Percentiles rank a stretch among this genome's conserved stretches.
Conservation (phyloP, 345 rosid genomes). For the Ricinus communis region DNA sequence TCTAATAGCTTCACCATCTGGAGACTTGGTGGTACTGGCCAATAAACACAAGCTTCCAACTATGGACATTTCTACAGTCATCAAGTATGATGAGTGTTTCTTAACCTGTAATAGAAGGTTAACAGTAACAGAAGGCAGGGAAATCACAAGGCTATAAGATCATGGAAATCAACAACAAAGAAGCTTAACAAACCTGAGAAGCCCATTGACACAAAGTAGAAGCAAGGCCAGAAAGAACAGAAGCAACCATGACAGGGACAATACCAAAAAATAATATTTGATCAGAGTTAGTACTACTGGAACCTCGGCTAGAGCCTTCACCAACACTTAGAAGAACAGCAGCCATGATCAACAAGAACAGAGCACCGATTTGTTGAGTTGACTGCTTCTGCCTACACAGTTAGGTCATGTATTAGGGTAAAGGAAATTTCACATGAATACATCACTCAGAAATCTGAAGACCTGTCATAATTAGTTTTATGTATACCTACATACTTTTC, state of each 20-base stretch:
- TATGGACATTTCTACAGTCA: conserved; percentile 96
- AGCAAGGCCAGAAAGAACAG: conserved; percentile 96
- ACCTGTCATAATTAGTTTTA: neutral
- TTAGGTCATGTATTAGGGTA: conserved; percentile 17
- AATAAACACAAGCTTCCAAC: conserved; percentile 91
- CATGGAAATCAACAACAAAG: neutral
- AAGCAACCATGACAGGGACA: conserved; percentile 87
- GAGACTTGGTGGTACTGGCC: conserved; percentile 79
- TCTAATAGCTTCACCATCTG: conserved; percentile 93
- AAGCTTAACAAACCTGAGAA: conserved; percentile 57
- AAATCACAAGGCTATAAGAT: neutral
- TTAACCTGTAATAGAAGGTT: conserved; percentile 57
- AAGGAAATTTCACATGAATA: neutral
- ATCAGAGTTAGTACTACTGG: conserved; percentile 52
- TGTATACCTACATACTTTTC: neutral
- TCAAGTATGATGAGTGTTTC: conserved; percentile 91
- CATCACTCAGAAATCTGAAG: neutral
- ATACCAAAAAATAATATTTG: conserved; percentile 81
- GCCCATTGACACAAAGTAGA: conserved; percentile 97
- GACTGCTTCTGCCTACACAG: conserved; percentile 86
- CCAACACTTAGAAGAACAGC: conserved; percentile 93
- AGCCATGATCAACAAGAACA: conserved; percentile 78
- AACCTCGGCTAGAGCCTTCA: conserved; percentile 82
- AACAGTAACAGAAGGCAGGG: neutral
- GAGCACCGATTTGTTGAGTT: conserved; percentile 82